Percentiles rank a stretch among this genome's conserved stretches.
Evolutionary conservation across 2,329 filamentous ascomycete species (phyloP).

Genomic region (Penicillium sp.): DNA sequence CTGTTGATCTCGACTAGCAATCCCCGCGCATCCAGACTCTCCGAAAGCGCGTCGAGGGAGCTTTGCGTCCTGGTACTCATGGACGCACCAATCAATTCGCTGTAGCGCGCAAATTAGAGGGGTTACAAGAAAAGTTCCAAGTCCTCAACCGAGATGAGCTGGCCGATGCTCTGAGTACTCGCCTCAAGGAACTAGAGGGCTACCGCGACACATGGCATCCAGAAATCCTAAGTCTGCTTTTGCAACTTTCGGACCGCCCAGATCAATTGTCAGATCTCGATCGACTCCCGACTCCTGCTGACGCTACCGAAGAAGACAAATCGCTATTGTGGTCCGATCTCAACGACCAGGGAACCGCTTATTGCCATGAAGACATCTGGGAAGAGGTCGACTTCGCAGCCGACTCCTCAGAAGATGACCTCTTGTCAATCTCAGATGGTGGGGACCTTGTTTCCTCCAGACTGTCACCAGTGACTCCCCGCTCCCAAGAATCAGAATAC

Average conservation of each 20-base stretch:
- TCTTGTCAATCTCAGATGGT: constrained; percentile 34
- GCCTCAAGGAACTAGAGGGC: constrained; percentile 59
- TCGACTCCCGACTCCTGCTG: constrained; percentile 57
- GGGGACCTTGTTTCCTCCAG: constrained; percentile 23
- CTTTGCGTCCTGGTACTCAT: constrained; percentile 47
- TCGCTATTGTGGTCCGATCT: constrained; percentile 76
- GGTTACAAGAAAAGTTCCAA: constrained; percentile 81
- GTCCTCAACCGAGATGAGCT: constrained; percentile 76
- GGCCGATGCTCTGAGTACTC: constrained; percentile 63
- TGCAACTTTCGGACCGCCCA: constrained; percentile 80
- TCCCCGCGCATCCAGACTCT: constrained; percentile 27
- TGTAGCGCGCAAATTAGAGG: constrained; percentile 62
- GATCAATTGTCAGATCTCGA: constrained; percentile 65
- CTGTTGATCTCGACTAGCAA: constrained; percentile 25
- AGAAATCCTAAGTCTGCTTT: constrained; percentile 73
- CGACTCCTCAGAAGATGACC: constrained; percentile 40
- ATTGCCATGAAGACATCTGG: constrained; percentile 46
- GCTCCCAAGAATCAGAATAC: constrained; percentile 32
- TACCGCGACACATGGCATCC: constrained; percentile 66
- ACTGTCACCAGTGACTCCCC: constrained; percentile 27
- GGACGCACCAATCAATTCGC: constrained; percentile 74
- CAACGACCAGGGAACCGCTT: constrained; percentile 70
- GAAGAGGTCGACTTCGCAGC: constrained; percentile 40
- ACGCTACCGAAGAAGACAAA: constrained; percentile 42
- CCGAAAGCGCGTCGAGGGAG: constrained; percentile 33